Conservation (phyloP, 441 rosid genomes). For the Populus hybrid region DNA sequence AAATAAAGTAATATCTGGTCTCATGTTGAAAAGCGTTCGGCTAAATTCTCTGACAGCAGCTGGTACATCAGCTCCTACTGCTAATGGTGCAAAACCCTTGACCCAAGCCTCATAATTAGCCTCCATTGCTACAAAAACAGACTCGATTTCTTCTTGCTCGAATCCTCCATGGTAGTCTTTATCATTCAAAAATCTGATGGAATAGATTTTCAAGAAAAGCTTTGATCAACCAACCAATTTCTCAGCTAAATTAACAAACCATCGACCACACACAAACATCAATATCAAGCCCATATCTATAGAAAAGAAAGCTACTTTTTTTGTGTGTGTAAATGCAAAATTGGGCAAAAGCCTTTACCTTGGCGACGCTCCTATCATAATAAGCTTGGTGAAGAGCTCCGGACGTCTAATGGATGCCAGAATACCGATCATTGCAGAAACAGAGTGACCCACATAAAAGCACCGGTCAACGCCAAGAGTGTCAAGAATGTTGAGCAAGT, state of each 20-base stretch:
- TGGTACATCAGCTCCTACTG: slow-evolving; percentile 83
- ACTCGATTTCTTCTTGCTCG: slow-evolving; percentile 65
- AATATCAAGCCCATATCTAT: background rate
- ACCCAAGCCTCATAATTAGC: slow-evolving; percentile 88
- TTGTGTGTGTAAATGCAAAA: background rate
- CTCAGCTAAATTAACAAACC: background rate
- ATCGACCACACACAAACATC: background rate
- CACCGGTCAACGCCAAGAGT: slow-evolving; percentile 57
- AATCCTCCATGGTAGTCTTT: slow-evolving; percentile 83
- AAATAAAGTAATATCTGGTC: slow-evolving; percentile 83
- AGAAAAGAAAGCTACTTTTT: background rate
- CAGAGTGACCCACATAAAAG: slow-evolving; percentile 77
- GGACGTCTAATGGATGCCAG: slow-evolving; percentile 84
- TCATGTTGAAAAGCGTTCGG: slow-evolving; percentile 89
- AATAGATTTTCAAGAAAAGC: background rate
- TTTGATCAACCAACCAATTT: background rate
- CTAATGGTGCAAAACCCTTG: slow-evolving; percentile 73
- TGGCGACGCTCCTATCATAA: slow-evolving; percentile 77
- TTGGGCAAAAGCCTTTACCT: slow-evolving; percentile 31
- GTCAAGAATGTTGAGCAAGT: slow-evolving; percentile 74
- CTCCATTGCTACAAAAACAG: slow-evolving; percentile 74
- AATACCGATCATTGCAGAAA: slow-evolving; percentile 76
- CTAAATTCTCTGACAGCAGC: slow-evolving; percentile 86
- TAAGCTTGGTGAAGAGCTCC: slow-evolving; percentile 75
- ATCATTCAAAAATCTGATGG: slow-evolving; percentile 60